phyloP scores from a whole-genome alignment of 805 yeast genomes.

The Cephaloascus albidus region DNA sequence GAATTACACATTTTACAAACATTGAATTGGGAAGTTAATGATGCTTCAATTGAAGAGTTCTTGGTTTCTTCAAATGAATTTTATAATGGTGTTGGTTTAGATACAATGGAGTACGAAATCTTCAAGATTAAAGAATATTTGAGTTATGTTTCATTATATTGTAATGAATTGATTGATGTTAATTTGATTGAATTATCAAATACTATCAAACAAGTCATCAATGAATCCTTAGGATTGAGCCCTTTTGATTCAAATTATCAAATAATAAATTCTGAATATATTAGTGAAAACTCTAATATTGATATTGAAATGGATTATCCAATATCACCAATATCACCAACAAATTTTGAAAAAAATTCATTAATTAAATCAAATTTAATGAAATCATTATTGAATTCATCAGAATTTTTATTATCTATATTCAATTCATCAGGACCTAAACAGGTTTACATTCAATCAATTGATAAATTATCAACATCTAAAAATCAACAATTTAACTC shows the following conservation, averaged over 20 bases:
- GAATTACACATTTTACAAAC: constrained; percentile 66
- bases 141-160: constrained; percentile 38
- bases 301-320: neutral
- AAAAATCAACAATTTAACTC: constrained; percentile 1
- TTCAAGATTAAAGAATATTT: constrained; percentile 40
- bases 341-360: neutral
- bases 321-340: neutral
- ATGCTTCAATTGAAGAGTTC: constrained; percentile 40
- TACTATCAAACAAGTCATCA: constrained; percentile 4
- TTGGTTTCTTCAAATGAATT: constrained; percentile 24
- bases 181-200: constrained; percentile 7
- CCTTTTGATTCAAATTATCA: constrained; percentile 5
- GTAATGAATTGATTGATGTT: constrained; percentile 30
- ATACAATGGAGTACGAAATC: constrained; percentile 18
- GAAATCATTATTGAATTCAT: constrained; percentile 15
- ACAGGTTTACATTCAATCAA: constrained; percentile 9
- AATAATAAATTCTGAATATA: neutral
- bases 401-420: constrained; percentile 17
- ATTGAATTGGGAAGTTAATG: constrained; percentile 63
- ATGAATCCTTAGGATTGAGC: constrained; percentile 6
- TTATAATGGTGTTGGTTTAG: constrained; percentile 23
- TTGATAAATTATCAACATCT: constrained; percentile 2
- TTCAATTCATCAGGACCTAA: constrained; percentile 21
- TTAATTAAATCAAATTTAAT: constrained; percentile 16
- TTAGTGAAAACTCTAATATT: neutral